Conservation (phyloP, 768 basidiomycete genomes). For the Suillus subluteus region DNA sequence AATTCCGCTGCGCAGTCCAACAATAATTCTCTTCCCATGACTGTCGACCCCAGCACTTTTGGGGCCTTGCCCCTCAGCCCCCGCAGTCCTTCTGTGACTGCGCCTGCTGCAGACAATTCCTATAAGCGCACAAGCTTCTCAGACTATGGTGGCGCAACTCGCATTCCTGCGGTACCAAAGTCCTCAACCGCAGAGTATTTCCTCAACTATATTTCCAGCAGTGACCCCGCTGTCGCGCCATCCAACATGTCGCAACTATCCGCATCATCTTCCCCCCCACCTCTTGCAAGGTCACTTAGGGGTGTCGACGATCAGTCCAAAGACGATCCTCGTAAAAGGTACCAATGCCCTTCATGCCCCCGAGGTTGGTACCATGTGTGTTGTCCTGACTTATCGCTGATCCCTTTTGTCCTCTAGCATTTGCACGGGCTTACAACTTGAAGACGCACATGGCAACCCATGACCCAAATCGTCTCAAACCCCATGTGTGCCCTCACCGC, state of each 20-base stretch:
- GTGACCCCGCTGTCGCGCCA: constrained; percentile 58
- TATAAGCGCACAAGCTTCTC: constrained; percentile 60
- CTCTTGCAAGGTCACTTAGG: constrained; percentile 41
- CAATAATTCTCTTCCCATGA: constrained; percentile 42
- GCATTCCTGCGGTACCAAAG: constrained; percentile 51
- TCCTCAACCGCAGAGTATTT: constrained; percentile 51
- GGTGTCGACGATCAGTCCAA: constrained; percentile 47
- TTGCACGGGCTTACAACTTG: constrained; percentile 91
- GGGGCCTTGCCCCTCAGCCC: constrained; percentile 61
- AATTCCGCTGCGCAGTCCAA: constrained; percentile 37
- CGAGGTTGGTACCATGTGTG: constrained; percentile 50
- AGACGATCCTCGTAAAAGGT: constrained; percentile 75
- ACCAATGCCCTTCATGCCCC: constrained; percentile 75
- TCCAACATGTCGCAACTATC: constrained; percentile 56
- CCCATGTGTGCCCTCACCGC: constrained; percentile 84
- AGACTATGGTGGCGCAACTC: constrained; percentile 63
- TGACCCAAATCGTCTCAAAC: constrained; percentile 89
- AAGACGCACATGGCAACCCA: constrained; percentile 97
- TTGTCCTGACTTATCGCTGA: not conserved
- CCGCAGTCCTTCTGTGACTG: constrained; percentile 48
- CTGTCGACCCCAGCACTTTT: constrained; percentile 62
- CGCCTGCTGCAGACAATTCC: constrained; percentile 28
- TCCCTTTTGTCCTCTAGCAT: constrained; percentile 52
- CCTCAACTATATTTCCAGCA: constrained; percentile 30
- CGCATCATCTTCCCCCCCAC: constrained; percentile 44